Conservation (phyloP, 495 filamentous ascomycete genomes). For the Talaromyces nanjingensis region DNA sequence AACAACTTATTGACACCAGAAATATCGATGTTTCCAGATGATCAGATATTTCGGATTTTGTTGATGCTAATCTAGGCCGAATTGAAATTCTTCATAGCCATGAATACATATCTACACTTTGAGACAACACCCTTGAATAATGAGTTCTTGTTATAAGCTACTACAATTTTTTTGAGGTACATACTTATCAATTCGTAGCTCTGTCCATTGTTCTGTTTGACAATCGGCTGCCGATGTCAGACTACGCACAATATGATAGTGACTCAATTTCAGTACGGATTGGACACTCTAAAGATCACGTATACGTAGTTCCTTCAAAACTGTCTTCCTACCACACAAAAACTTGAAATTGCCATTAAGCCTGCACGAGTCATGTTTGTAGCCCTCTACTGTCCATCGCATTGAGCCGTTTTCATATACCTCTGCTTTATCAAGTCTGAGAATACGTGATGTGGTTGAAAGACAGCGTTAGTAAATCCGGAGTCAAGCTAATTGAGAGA, state of each 20-base stretch:
- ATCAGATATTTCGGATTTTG: neutral
- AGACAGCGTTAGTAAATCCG: neutral
- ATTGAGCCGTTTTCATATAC: neutral
- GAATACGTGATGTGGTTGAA: neutral
- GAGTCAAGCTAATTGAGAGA: neutral
- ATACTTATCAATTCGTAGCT: neutral
- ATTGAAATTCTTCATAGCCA: neutral
- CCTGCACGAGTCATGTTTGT: neutral
- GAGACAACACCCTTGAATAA: no score
- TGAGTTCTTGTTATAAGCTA: neutral
- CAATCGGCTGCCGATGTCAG: neutral
- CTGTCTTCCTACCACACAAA: neutral
- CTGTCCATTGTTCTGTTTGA: neutral
- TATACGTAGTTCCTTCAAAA: neutral
- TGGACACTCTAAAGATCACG: neutral
- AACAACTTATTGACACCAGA: neutral
- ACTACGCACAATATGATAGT: neutral
- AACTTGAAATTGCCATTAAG: neutral
- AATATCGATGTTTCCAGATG: neutral
- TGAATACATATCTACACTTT: no score
- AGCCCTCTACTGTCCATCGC: neutral
- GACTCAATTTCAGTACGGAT: no score
- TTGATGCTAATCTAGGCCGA: neutral
- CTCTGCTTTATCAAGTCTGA: neutral
- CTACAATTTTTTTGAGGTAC: neutral